Conservation (phyloP, 2,329 filamentous ascomycete genomes). For the Geosmithia morbida region DNA sequence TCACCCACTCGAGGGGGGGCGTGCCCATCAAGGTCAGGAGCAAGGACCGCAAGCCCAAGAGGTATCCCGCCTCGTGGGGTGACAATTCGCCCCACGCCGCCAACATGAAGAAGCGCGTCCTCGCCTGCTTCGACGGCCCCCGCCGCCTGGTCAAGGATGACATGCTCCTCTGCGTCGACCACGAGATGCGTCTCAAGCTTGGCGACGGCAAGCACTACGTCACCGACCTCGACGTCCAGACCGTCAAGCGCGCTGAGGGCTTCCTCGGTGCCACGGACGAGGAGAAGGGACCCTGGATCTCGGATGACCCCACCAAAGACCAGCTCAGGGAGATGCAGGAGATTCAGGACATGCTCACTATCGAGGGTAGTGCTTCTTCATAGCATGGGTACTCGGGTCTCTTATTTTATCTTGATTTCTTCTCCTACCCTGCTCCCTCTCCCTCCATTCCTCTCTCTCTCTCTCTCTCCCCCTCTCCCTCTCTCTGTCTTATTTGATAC, state of each 20-base stretch:
- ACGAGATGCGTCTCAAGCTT: conserved; percentile 79
- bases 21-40: conserved; percentile 41
- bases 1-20: conserved; percentile 67
- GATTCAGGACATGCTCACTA: background rate
- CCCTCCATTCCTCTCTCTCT: background rate
- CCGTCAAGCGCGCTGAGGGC: conserved; percentile 73
- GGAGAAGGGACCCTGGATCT: conserved; percentile 76
- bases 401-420: no score
- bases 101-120: conserved; percentile 95
- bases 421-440: no score
- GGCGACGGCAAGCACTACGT: conserved; percentile 66
- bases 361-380: background rate
- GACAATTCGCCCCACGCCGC: conserved; percentile 74
- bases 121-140: conserved; percentile 81
- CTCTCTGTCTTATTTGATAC: no score
- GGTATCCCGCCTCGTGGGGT: conserved; percentile 84
- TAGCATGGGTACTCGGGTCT: background rate
- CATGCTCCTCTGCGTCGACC: conserved; percentile 94
- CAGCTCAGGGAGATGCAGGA: conserved; percentile 40
- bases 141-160: conserved; percentile 92
- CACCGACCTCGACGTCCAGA: conserved; percentile 87
- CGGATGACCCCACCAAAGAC: conserved; percentile 52
- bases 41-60: conserved; percentile 62
- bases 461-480: no score
- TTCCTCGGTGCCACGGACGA: conserved; percentile 68